phyloP scores from a whole-genome alignment of 345 rosid genomes.

The Draba incana region DNA sequence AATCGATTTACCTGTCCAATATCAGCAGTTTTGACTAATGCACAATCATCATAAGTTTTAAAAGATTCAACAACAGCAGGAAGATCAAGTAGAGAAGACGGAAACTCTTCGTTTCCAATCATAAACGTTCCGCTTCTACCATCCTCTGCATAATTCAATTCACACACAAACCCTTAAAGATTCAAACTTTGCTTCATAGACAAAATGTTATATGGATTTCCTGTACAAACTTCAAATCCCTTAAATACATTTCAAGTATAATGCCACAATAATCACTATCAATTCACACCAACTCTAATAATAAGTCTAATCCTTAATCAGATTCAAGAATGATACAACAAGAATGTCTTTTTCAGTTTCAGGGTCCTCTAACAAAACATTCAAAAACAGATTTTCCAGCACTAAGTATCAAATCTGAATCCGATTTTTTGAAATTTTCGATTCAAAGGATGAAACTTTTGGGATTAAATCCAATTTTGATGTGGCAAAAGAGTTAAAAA shows the following conservation, averaged over 20 bases:
- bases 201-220: too few relatives aligned
- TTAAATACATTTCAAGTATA: too few relatives aligned
- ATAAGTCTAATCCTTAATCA: too few relatives aligned
- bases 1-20: constrained; percentile 71
- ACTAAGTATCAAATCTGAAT: too few relatives aligned
- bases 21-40: constrained; percentile 88
- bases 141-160: constrained; percentile 59
- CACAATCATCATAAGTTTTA: constrained; percentile 88
- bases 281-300: too few relatives aligned
- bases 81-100: constrained; percentile 84
- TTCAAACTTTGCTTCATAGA: background rate
- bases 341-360: too few relatives aligned
- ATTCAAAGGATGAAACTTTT: constrained; percentile 14
- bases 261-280: too few relatives aligned
- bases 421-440: background rate
- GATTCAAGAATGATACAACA: too few relatives aligned
- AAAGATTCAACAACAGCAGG: constrained; percentile 93
- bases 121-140: constrained; percentile 85
- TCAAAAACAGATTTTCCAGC: too few relatives aligned
- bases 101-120: constrained; percentile 71
- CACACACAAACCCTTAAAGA: background rate
- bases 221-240: too few relatives aligned
- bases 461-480: background rate
- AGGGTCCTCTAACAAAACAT: background rate
- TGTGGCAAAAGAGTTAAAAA: constrained; percentile 11